A percentile compares a stretch with the other conserved stretches of the same genome.
phyloP scores from a whole-genome alignment of 306 rosid species.

The Quercus alba region DNA sequence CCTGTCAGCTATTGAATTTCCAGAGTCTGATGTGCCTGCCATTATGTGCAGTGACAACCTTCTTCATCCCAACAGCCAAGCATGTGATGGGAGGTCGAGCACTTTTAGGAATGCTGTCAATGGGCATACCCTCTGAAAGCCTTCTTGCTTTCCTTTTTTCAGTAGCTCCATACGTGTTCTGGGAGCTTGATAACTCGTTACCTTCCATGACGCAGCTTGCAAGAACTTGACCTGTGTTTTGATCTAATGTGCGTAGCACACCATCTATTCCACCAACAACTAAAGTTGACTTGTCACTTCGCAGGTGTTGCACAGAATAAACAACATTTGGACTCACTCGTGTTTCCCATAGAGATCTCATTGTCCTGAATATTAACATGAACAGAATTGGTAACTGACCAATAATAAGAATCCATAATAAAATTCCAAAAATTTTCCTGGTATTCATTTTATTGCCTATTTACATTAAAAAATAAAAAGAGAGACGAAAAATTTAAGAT shows the following conservation, averaged over 20 bases:
- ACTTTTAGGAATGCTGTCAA: constrained; percentile 40
- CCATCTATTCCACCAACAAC: constrained; percentile 89
- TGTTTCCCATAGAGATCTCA: too few species aligned
- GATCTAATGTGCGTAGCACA: constrained; percentile 57
- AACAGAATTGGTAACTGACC: background rate
- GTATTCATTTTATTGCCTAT: too few species aligned
- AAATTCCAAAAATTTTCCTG: background rate
- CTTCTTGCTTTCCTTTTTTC: constrained; percentile 53
- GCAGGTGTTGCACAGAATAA: constrained; percentile 40
- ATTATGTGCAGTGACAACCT: constrained; percentile 72
- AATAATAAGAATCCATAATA: background rate
- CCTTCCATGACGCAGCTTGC: constrained; percentile 38
- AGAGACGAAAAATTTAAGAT: too few species aligned
- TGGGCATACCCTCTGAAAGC: constrained; percentile 32
- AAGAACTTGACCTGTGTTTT: constrained; percentile 54
- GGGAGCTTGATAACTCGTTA: constrained; percentile 27
- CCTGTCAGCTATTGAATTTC: constrained; percentile 49
- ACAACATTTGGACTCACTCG: too few species aligned
- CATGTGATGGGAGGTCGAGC: constrained; percentile 61
- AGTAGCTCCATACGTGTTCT: constrained; percentile 19
- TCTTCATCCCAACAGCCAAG: constrained; percentile 85
- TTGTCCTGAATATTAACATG: too few species aligned
- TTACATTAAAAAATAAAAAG: too few species aligned
- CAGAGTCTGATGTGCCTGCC: constrained; percentile 54
- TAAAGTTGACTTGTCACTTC: constrained; percentile 55